Conservation (phyloP, 345 rosid genomes). For the Gynandropsis gynandra region DNA sequence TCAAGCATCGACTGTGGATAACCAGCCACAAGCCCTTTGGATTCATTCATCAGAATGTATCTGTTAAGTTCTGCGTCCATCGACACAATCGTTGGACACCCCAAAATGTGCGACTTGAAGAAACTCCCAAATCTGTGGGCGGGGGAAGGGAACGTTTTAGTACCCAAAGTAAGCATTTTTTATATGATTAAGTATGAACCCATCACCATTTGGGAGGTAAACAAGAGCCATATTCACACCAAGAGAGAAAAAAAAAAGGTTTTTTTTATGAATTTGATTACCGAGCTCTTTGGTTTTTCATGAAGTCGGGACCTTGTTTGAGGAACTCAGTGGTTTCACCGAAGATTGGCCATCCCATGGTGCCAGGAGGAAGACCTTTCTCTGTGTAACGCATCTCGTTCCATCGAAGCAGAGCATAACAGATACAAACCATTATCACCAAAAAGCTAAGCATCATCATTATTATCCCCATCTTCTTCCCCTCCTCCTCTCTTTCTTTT, state of each 20-base stretch:
- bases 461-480: slow-evolving; percentile 49
- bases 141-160: too few species aligned
- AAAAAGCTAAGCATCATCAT: slow-evolving; percentile 37
- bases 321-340: slow-evolving; percentile 98
- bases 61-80: slow-evolving; percentile 94
- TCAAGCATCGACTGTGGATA: slow-evolving; percentile 96
- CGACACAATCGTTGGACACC: slow-evolving; percentile 85
- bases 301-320: slow-evolving; percentile 90
- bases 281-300: slow-evolving; percentile 87
- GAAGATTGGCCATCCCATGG: slow-evolving; percentile 98
- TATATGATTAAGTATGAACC: background rate
- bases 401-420: slow-evolving; percentile 67
- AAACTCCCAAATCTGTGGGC: slow-evolving; percentile 59
- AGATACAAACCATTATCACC: slow-evolving; percentile 44
- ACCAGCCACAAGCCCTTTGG: slow-evolving; percentile 90
- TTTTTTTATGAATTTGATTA: slow-evolving; percentile 13
- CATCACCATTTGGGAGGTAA: background rate
- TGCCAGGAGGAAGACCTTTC: slow-evolving; percentile 88
- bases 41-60: slow-evolving; percentile 77
- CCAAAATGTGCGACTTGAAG: slow-evolving; percentile 91
- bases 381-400: slow-evolving; percentile 64
- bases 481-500: background rate
- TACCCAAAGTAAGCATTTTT: slow-evolving; percentile 5
- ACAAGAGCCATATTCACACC: background rate
- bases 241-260: background rate